phyloP scores from a whole-genome alignment of 768 basidiomycete genomes.

The Crassisporium funariophilum region DNA sequence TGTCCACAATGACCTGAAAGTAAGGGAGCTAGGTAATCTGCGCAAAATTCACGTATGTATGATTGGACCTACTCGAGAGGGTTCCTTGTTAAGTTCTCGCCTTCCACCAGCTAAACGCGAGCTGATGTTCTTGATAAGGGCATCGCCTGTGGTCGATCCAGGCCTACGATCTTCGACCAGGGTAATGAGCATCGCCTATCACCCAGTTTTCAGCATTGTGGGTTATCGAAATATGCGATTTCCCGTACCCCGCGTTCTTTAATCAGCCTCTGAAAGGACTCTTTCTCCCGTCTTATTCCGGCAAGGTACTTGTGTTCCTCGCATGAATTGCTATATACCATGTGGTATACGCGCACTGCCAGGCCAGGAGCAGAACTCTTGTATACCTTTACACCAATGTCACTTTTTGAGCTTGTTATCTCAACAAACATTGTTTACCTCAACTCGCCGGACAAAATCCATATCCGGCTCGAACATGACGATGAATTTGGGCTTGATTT shows the following conservation, averaged over 20 bases:
- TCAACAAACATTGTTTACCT: constrained; percentile 50
- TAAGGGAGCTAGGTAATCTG: not conserved
- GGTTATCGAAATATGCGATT: not conserved
- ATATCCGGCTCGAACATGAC: constrained; percentile 94
- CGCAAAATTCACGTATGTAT: not conserved
- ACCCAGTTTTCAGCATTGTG: not conserved
- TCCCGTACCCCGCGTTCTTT: constrained; percentile 83
- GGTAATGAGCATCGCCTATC: constrained; percentile 86
- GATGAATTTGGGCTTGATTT: constrained; percentile 88
- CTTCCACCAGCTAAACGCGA: constrained; percentile 86
- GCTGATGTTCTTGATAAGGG: constrained; percentile 79
- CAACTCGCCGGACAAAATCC: constrained; percentile 89
- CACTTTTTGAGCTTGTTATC: not conserved
- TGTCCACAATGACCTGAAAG: constrained; percentile 89
- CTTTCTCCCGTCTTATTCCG: constrained; percentile 87
- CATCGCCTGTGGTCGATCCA: constrained; percentile 46
- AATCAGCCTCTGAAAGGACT: constrained; percentile 90
- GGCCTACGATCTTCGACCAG: constrained; percentile 64
- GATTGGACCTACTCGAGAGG: constrained; percentile 52
- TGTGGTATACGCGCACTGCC: constrained; percentile 88
- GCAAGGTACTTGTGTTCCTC: constrained; percentile 97
- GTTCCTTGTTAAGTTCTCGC: constrained; percentile 62
- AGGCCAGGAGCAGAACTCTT: constrained; percentile 82
- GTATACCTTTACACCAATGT: constrained; percentile 70
- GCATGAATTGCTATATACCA: constrained; percentile 90